A percentile compares a stretch with the other conserved stretches of the same genome.
These are phyloP conservation scores for Chalciporus sphaerocephalus DNA, from an alignment of 768 basidiomycete genomes.

Conservation along the genomic window DNA sequence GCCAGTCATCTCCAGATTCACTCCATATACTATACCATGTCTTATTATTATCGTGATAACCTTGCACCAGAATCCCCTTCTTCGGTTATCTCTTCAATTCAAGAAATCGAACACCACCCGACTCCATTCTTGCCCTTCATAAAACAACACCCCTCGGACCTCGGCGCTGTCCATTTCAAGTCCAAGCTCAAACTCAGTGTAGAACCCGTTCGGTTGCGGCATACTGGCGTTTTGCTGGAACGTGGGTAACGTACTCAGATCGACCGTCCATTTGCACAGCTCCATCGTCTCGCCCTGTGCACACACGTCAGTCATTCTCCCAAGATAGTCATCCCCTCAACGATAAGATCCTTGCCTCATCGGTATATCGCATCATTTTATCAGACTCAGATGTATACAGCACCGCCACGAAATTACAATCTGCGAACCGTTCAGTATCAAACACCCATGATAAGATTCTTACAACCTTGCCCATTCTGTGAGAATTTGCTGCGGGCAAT, in stretches of 20 bases:
- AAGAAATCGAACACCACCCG: constrained; percentile 61
- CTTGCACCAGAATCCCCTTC: neutral
- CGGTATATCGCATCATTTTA: constrained; percentile 75
- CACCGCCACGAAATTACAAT: constrained; percentile 77
- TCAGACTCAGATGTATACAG: constrained; percentile 76
- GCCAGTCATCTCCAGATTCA: neutral
- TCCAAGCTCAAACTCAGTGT: constrained; percentile 83
- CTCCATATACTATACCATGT: too few relatives aligned
- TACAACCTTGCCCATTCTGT: constrained; percentile 49
- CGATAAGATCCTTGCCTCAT: constrained; percentile 46
- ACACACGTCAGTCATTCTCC: constrained; percentile 19
- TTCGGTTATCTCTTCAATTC: constrained; percentile 20
- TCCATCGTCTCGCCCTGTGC: constrained; percentile 63
- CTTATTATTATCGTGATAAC: too few relatives aligned
- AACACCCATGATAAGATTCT: constrained; percentile 18
- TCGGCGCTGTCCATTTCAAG: constrained; percentile 83
- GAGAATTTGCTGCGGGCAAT: constrained; percentile 60
- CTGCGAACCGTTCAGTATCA: constrained; percentile 33
- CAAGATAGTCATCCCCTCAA: constrained; percentile 14
- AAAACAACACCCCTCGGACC: constrained; percentile 75
- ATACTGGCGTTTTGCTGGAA: constrained; percentile 69
- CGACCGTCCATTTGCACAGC: constrained; percentile 85
- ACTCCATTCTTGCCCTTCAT: constrained; percentile 77
- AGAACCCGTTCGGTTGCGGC: constrained; percentile 62
- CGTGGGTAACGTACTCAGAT: constrained; percentile 70